Conservation (phyloP, 805 yeast species). For the Zygoascus ofunaensis region DNA sequence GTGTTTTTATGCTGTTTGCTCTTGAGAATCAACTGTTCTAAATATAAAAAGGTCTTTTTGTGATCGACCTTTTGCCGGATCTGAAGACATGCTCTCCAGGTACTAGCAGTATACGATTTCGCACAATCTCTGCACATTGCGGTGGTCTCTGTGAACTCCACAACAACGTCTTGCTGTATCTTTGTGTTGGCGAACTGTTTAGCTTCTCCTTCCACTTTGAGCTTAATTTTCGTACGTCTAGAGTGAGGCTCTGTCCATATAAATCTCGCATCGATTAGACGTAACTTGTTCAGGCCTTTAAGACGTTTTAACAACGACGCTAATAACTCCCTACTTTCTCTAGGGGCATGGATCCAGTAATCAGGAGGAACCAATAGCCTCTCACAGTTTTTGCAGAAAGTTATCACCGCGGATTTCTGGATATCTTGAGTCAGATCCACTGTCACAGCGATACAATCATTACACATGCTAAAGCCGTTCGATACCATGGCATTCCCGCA, state of each 20-base stretch:
- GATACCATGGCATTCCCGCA: constrained; percentile 97
- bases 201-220: constrained; percentile 96
- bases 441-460: constrained; percentile 84
- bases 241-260: constrained; percentile 99
- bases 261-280: constrained; percentile 87
- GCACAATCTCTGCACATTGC: constrained; percentile 99
- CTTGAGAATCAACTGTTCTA: constrained; percentile 89
- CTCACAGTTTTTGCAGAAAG: constrained; percentile 94
- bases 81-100: constrained; percentile 98
- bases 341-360: constrained; percentile 82
- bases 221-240: constrained; percentile 79
- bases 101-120: constrained; percentile 88
- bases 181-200: constrained; percentile 64
- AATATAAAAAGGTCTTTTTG: constrained; percentile 89
- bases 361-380: constrained; percentile 85
- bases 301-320: constrained; percentile 80
- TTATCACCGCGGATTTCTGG: constrained; percentile 72
- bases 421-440: constrained; percentile 88
- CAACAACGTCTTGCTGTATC: constrained; percentile 89
- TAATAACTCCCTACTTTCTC: constrained; percentile 80
- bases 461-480: constrained; percentile 88
- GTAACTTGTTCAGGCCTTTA: constrained; percentile 74
- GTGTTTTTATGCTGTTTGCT: constrained; percentile 93
- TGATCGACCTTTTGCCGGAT: constrained; percentile 96
- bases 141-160: constrained; percentile 85